Evolutionary conservation across 2,329 filamentous ascomycete species (phyloP), one percentile per base, ranked within the genome.

Genomic region (Torrubiellomyces zombiae): DNA sequence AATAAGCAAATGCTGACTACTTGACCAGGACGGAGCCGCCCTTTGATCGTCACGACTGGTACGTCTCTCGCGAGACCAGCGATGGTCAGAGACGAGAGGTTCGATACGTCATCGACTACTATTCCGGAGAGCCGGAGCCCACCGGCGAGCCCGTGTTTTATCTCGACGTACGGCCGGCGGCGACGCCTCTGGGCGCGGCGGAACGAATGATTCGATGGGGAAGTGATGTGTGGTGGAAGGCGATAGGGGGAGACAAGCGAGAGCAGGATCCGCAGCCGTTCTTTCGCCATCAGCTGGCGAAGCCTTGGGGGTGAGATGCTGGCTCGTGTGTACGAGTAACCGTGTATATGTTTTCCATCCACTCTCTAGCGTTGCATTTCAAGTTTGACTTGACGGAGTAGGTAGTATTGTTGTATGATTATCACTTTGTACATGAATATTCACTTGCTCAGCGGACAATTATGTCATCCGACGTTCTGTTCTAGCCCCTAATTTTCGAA

Each of bases 41-140:
- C 2, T 98, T 98, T 42, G 89, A 98, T 51, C 72, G 89, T 32
- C 89, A 98, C 48, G 89, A 98, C 48, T 98, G 89, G 89, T 95
- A 76, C 45, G 79, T 98, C 20, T 67, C 79, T 35, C 67, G 89
- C 33, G 65, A 75, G 17, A 53, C 66, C 24, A 61, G 73, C 27
- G n/a, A n/a, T n/a, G 80, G 79, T 15, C 48, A 73, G 30, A 62
- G 59, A 40, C 76, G 75, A 46, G 75, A 94, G 56, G 61, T 94
- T 22, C 71, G 89, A 41, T 98, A 98, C 48, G 72, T 98, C 28
- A 98, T 98, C 47, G 89, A 98, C 51, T 95, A 93, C 53, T 95
- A 95, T 51, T 75, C 77, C 17, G 86, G 74, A 5, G 73, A 75
- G 14, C 75, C 78, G 2, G 82, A 91, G 42, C 70, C 75, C 3